These are phyloP conservation scores for Hirschioporus abietinus DNA, from an alignment of 768 basidiomycete species.

Conservation along the genomic window DNA sequence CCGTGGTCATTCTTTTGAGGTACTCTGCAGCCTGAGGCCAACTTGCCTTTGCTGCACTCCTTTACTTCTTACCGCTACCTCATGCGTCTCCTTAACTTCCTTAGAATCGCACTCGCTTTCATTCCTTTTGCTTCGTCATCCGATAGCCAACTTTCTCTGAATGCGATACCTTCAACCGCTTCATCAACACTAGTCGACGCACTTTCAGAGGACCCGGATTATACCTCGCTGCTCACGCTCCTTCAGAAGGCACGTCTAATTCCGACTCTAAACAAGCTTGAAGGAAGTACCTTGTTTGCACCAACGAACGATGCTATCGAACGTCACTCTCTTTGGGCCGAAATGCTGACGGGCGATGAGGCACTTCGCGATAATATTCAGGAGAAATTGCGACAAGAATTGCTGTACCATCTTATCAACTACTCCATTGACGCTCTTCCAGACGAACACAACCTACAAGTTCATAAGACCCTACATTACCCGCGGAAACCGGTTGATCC, in stretches of 20 bases:
- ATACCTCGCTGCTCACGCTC: conserved; percentile 65
- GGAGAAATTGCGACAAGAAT: conserved; percentile 78
- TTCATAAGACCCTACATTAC: conserved; percentile 62
- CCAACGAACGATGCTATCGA: conserved; percentile 91
- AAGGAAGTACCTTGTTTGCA: conserved; percentile 83
- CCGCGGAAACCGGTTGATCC: conserved; percentile 55
- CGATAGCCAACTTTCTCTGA: conserved; percentile 19
- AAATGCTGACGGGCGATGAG: conserved; percentile 33
- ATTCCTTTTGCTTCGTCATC: conserved; percentile 10
- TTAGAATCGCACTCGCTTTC: conserved; percentile 10
- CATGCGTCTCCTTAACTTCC: conserved; percentile 25
- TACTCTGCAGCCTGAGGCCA: neutral
- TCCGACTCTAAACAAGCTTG: conserved; percentile 85
- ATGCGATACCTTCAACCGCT: conserved; percentile 16
- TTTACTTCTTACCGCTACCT: conserved; percentile 25
- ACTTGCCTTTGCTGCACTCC: conserved; percentile 17
- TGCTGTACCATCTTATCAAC: conserved; percentile 94
- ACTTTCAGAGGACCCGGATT: conserved; percentile 71
- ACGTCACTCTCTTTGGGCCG: conserved; percentile 39
- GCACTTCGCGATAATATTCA: conserved; percentile 71
- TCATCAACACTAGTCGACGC: conserved; percentile 72
- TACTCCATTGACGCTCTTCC: conserved; percentile 52
- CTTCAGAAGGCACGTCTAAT: conserved; percentile 84
- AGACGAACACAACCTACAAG: conserved; percentile 32
- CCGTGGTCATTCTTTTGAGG: neutral